phyloP scores from a whole-genome alignment of 352 stramenopile genomes.

The Pythium insidiosum region DNA sequence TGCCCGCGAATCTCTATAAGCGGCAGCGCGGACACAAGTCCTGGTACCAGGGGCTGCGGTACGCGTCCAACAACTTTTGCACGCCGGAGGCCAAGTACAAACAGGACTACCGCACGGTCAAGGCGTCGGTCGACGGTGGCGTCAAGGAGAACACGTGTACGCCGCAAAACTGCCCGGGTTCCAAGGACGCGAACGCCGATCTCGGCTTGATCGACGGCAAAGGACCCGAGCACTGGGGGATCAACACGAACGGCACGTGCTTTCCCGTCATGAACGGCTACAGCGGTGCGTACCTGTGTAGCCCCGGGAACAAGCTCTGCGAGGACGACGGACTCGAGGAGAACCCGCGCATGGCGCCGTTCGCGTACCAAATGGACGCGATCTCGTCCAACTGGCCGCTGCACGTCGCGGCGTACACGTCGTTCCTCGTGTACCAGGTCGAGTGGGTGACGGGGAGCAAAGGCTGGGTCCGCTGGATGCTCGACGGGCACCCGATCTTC shows the following conservation, averaged over 20 bases:
- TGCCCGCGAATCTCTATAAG: slow-evolving; percentile 17
- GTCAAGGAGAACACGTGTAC: slow-evolving; percentile 34
- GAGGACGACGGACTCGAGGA: slow-evolving; percentile 5
- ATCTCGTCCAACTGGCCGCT: slow-evolving; percentile 59
- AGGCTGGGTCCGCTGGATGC: slow-evolving; percentile 51
- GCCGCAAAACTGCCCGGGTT: slow-evolving; percentile 25
- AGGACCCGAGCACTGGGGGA: slow-evolving; percentile 21
- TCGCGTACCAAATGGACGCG: slow-evolving; percentile 52
- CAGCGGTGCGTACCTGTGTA: slow-evolving; percentile 43
- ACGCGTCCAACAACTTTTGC: slow-evolving; percentile 27
- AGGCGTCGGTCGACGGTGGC: slow-evolving; percentile 14
- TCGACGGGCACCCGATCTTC: slow-evolving; percentile 38
- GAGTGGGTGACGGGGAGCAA: slow-evolving; percentile 46
- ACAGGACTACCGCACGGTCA: slow-evolving; percentile 20
- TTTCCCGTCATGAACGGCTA: slow-evolving; percentile 42
- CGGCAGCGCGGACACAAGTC: slow-evolving; percentile 14
- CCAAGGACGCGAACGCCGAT: slow-evolving; percentile 27
- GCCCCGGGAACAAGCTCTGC: slow-evolving; percentile 24
- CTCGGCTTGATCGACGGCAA: slow-evolving; percentile 15
- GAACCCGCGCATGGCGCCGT: slow-evolving; percentile 10
- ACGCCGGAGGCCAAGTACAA: slow-evolving; percentile 1
- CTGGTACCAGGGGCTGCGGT: slow-evolving; percentile 29
- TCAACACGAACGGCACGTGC: slow-evolving; percentile 39
- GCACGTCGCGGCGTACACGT: slow-evolving; percentile 38
- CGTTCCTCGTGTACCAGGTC: slow-evolving; percentile 44